Conservation (phyloP, 176 grass and related monocot species). For the Alloteropsis semialata region DNA sequence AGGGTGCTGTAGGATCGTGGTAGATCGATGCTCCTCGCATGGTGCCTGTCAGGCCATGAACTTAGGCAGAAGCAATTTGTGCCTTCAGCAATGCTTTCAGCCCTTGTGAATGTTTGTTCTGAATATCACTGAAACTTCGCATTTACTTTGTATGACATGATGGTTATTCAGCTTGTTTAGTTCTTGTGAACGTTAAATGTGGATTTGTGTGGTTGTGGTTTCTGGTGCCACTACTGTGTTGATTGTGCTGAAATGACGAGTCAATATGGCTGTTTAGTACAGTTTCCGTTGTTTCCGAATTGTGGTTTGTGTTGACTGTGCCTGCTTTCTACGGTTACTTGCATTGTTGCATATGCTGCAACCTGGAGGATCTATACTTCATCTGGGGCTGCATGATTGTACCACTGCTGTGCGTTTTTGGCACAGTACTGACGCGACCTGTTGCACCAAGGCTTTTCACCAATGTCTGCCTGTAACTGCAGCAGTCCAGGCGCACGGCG, state of each 20-base stretch:
- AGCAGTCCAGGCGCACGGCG: no score
- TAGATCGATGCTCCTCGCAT: slow-evolving; percentile 33
- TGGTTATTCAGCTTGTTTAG: background rate
- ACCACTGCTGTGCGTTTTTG: no score
- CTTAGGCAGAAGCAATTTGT: slow-evolving; percentile 18
- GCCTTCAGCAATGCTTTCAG: slow-evolving; percentile 15
- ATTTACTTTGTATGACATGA: slow-evolving; percentile 42
- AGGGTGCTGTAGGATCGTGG: slow-evolving; percentile 89
- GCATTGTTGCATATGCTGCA: no score
- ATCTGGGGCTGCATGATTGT: no score
- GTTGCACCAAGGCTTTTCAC: no score
- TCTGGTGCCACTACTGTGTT: background rate
- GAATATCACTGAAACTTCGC: background rate
- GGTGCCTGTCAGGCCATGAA: background rate
- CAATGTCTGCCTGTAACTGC: no score
- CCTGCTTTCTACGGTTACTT: no score
- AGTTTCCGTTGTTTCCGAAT: background rate
- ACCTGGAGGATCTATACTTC: no score
- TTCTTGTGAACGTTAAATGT: slow-evolving; percentile 20
- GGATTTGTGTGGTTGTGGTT: background rate
- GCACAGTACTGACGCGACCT: no score
- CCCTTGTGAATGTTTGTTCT: slow-evolving; percentile 4
- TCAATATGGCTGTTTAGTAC: background rate
- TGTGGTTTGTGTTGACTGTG: no score
- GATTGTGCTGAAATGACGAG: background rate